Base-by-base conservation (phyloP, 2,329 filamentous ascomycete genomes). In the Arachnomyces sp. region DNA sequence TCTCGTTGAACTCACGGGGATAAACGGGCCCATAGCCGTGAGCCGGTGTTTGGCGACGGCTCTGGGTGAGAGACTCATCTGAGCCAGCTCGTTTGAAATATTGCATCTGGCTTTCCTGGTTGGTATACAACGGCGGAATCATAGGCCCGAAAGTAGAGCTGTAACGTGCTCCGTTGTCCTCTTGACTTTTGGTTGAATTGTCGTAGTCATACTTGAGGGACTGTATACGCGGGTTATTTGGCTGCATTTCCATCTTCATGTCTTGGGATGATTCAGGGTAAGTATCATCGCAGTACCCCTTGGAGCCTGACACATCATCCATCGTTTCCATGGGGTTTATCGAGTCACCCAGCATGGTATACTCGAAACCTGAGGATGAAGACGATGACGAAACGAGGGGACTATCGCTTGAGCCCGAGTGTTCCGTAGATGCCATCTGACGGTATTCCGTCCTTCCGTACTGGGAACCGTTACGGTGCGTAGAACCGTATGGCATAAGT, bases 271-370 rank as follows among this genome's bases (percentile, higher is more conserved):
- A 42, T 2, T 52, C 47, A 4, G 50, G 43, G 34, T 56, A 59
- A 12, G 48, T 44, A 4, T 51, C 45, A 17, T 64, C 57, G 14
- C 57, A 56, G 39, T 64, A 66, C 7, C 55, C 52, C 30, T 59
- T 57, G 35, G 59, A 50, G 28, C 51, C 52, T 12, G 58, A 50
- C 3, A 45, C 45, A 8, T 49, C 53, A 44, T 64, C 64, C 25
- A 64, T 53, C 1, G 61, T 55, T 28, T 65, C 61, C 48, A 63
- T 57, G 2, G 61, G 59, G 20, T 64, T 56, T 51, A 66, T 61
- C 2, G 61, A 52, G 33, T 65, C 61, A 31, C 52, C 57, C 15
- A 64, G 49, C 45, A 63, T 55, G 9, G 54, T 55, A 31, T 61
- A 59, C 34, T 64, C 61, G 31, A 61, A 60, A 2, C 52, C 54